These are phyloP conservation scores for Oryza meridionalis DNA, from an alignment of 176 grass and related monocot genomes.

Conservation along the genomic window DNA sequence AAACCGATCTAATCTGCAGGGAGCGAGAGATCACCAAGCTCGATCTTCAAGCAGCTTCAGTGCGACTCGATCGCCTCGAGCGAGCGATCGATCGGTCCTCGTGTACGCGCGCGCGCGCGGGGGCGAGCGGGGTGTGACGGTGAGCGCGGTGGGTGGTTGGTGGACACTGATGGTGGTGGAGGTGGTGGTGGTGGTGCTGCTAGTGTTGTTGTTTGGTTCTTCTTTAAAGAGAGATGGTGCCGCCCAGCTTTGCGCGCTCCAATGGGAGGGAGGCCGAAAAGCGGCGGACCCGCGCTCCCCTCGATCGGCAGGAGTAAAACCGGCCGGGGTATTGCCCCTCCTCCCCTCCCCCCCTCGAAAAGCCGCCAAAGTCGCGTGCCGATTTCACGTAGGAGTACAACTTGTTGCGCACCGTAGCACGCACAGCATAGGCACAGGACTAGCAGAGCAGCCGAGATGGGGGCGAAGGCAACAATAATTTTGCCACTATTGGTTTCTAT, in stretches of 20 bases:
- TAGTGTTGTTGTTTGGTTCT: slow-evolving; percentile 45
- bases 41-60: slow-evolving; percentile 19
- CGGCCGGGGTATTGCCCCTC: slow-evolving; percentile 46
- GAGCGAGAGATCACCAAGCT: slow-evolving; percentile 22
- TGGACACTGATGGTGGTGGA: slow-evolving; percentile 14
- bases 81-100: not conserved
- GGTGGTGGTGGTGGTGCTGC: slow-evolving; percentile 37
- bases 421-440: not conserved
- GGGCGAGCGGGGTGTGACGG: slow-evolving; percentile 39
- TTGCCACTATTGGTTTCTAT: slow-evolving; percentile 44
- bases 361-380: slow-evolving; percentile 50
- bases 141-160: slow-evolving; percentile 41
- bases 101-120: not conserved
- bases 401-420: slow-evolving; percentile 44
- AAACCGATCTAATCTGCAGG: slow-evolving; percentile 39
- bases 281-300: slow-evolving; percentile 52
- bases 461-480: slow-evolving; percentile 37
- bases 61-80: not conserved
- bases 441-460: slow-evolving; percentile 22
- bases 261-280: slow-evolving; percentile 65
- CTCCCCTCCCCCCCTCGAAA: slow-evolving; percentile 31
- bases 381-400: slow-evolving; percentile 46
- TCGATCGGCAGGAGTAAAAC: slow-evolving; percentile 22
- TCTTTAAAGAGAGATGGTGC: slow-evolving; percentile 51
- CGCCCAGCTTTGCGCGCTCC: slow-evolving; percentile 71